Evolutionary conservation across 106 monocot genomes (phyloP).

Genomic region (Amphibolis antarctica): DNA sequence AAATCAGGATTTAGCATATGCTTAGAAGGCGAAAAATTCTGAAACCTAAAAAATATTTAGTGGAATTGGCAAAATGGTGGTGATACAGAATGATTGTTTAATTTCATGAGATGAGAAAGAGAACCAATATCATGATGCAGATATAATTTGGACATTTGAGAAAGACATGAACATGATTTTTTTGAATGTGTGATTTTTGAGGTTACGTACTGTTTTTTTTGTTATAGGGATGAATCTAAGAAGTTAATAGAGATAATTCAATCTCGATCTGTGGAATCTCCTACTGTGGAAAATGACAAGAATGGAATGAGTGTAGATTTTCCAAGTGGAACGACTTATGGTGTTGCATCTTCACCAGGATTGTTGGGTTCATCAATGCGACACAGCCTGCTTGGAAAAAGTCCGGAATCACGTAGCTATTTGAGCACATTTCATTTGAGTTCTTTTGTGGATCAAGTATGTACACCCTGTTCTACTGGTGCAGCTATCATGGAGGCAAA

Average conservation of each 20-base stretch:
- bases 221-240: constrained; percentile 56
- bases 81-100: too few relatives aligned
- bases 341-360: neutral
- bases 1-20: too few relatives aligned
- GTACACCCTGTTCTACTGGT: constrained; percentile 22
- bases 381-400: constrained; percentile 10
- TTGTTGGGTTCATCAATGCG: neutral
- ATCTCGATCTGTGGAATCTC: constrained; percentile 40
- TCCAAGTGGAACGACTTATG: constrained; percentile 5
- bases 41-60: too few relatives aligned
- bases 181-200: too few relatives aligned
- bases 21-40: too few relatives aligned
- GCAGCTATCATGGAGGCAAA: constrained; percentile 66
- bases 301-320: constrained; percentile 8
- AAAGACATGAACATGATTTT: too few relatives aligned
- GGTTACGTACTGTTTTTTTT: too few relatives aligned
- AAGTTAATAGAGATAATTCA: constrained; percentile 52
- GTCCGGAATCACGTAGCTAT: constrained; percentile 16
- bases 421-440: constrained; percentile 15
- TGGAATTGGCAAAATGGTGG: too few relatives aligned
- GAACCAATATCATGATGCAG: too few relatives aligned
- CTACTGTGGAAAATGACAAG: constrained; percentile 8
- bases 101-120: too few relatives aligned
- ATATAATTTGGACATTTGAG: too few relatives aligned
- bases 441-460: constrained; percentile 14